Conservation (phyloP, 306 rosid genomes). For the Coriaria nepalensis region DNA sequence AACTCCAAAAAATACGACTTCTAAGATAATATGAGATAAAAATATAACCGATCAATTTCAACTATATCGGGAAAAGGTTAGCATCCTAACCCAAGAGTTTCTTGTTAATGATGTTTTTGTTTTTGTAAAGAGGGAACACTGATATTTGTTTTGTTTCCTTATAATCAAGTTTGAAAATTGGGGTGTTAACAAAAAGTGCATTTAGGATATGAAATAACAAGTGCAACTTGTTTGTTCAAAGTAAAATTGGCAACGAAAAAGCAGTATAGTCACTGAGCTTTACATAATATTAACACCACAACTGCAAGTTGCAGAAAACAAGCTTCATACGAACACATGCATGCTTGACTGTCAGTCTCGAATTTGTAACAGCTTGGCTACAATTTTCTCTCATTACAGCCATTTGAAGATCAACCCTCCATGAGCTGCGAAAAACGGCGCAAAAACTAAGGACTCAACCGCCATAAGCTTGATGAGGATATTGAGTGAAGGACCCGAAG, state of each 20-base stretch:
- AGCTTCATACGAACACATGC: not conserved
- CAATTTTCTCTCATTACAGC: constrained; percentile 7
- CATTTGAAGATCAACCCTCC: constrained; percentile 52
- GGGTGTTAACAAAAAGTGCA: not conserved
- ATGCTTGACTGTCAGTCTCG: too few species aligned
- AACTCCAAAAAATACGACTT: too few species aligned
- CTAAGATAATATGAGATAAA: too few species aligned
- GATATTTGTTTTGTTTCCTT: too few species aligned
- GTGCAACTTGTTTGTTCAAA: not conserved
- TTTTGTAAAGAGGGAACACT: too few species aligned
- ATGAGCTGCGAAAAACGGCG: constrained; percentile 55
- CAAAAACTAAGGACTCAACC: constrained; percentile 52
- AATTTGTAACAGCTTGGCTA: constrained; percentile 1
- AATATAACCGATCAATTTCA: too few species aligned
- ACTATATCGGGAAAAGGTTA: too few species aligned
- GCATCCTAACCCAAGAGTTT: too few species aligned
- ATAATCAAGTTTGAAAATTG: too few species aligned
- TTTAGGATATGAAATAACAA: not conserved
- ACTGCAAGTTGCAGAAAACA: not conserved
- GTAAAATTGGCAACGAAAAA: constrained; percentile 6
- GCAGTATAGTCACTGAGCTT: not conserved
- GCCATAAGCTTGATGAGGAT: constrained; percentile 59
- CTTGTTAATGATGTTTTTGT: too few species aligned
- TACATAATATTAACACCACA: not conserved
- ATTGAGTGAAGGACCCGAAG: constrained; percentile 56